Base-by-base conservation (phyloP, 2,329 filamentous ascomycete genomes). In the Stachybotrys chartarum region DNA sequence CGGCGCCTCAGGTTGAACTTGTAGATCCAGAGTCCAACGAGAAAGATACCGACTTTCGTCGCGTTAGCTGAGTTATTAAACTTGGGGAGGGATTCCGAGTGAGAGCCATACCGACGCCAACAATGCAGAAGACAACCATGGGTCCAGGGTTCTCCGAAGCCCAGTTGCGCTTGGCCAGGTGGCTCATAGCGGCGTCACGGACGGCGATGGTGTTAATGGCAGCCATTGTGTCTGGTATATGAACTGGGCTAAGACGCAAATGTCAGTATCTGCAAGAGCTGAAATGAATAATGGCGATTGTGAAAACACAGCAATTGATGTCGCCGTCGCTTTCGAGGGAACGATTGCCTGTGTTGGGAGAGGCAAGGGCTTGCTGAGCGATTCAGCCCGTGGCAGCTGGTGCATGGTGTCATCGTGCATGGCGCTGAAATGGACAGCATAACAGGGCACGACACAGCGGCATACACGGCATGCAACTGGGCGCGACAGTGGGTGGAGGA, bases 111-210 rank as follows among this genome's bases (percentile, higher is more conserved):
- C 71, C 71, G 52, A 74, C 53, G 56, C 69, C 70, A 59, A 76
- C 67, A 54, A 76, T 76, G 64, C 67, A 70, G 63, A 76, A 75
- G 60, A 76, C 74, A 53, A 74, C 68, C 57, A 76, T 66, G 60
- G 74, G 71, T 63, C 74, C 74, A 53, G 66, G 64, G 54, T 76
- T 68, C 55, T 63, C 58, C 32, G 65, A 56, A 53, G 74, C 64
- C 71, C 72, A 76, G 69, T 68, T 75, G 57, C 74, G 73, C 71
- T 73, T 75, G 61, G 61, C 64, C 50, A 75, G 65, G 63, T 72
- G 67, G 67, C 68, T 59, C 51, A 71, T 60, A 62, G 68, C 69
- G 56, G 65, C 61, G 63, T 72, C 68, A 63, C 72, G 73, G 64
- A 64, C 62, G 58, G 70, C 68, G 58, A 74, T 59, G 56, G 69